Base-by-base conservation (phyloP, 164 flowering plant genomes). In the Liquidambar formosana region DNA sequence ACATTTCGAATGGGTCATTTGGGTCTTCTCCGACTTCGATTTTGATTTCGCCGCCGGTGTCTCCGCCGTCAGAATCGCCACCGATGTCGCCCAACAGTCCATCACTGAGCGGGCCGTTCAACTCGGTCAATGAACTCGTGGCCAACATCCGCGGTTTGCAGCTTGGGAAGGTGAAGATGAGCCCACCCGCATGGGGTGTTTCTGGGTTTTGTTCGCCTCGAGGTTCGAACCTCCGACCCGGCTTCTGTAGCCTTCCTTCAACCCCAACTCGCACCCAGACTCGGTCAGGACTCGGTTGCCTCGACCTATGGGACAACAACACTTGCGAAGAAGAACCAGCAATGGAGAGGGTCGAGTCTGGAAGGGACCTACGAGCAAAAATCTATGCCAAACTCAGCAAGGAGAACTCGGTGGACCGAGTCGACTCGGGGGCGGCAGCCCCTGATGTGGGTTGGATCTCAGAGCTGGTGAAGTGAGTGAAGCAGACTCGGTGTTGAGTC, bases 331-430 rank as follows among this genome's bases (percentile, higher is more conserved):
- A 88, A 56, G 89, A 80, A 68, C 86, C 88, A 0, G 79, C 78
- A 3, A 75, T 89, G 89, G 95, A 92, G 75, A 71, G 93, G 69
- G 95, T 88, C 1, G 95, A 89, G 61, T 92, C 94, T 0, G 97
- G 94, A 4, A 83, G 85, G 46, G 87, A 80, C 6, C 44, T 89
- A 18, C 78, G 97, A n/a, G 86, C 92, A 0, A 80, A 69, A 63
- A 83, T 88, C 0, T 89, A 77, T 25, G 90, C 89, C 3, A 89
- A 80, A 52, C 81, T 92, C 15, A 80, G 92, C 27, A 88, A 81
- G 70, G 89, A 89, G 64, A 86, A 86, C 74, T 84, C 89, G 3
- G 66, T 88, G 18, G 84, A 70, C 8, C 76, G 81, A 16, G 71
- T 52, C 1, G 88, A 73, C n/a, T 69, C 81, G 15, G 52, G 25